Evolutionary conservation across 768 basidiomycete species (phyloP), one percentile per base, ranked within the genome.

Genomic region (Suillus brevipes): DNA sequence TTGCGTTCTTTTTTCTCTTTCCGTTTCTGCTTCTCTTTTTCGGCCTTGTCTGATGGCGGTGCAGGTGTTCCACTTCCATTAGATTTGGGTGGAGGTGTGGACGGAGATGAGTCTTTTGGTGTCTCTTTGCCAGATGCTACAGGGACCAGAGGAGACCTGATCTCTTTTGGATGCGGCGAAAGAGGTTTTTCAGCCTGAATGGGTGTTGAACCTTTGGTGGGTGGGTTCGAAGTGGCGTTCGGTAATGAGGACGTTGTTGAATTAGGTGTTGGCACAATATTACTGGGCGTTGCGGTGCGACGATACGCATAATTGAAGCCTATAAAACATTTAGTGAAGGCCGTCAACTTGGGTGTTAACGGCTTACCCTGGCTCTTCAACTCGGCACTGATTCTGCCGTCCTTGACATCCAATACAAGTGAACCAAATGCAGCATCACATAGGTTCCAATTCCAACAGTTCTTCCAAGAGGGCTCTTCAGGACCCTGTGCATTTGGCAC

Each of bases 381-480:
- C 74, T 99, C 96, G 0, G 91, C 90, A 64, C 93, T 95, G 55
- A 99, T 87, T 58, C 96, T 83, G 8, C 97, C 95, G 65, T 99
- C 96, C 70, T 91, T 91, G 70, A 99, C 80, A 69, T 97, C 95
- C 53, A 99, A 80, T 1, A 97, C 81, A 40, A 99, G 83, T 13
- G 88, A 88, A 2, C 97, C 97, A 66, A 90, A 97, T 2, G 95
- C 92, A 7, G 97, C 97, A 70, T 99, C 97, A 68, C 95, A 95
- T 50, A 99, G 79, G 72, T 98, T 97, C 97, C 97, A 97, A 75
- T 97, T 95, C 97, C 97, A 98, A 75, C 94, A 95, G 75, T 97
- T 98, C 78, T 98, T 99, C 97, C 97, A 99, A 0, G 93, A 89
- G 4, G 90, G 88, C 70, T 98, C 95, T 75, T 99, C 97, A 20